Evolutionary conservation across 139 green algal genomes (phyloP).

Genomic region (Chlorella vulgaris): DNA sequence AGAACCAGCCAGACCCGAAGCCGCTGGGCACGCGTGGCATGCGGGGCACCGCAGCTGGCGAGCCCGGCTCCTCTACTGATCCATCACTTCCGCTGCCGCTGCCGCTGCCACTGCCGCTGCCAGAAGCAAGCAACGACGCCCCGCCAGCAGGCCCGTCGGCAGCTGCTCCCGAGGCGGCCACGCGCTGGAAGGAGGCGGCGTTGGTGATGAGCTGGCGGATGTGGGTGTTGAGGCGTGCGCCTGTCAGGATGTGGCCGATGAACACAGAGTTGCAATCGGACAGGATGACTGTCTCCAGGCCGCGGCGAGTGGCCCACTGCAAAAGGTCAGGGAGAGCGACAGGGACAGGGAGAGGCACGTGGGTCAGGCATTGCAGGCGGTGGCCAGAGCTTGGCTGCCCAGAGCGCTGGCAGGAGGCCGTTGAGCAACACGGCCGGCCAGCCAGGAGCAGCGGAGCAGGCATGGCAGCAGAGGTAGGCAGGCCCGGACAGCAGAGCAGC

Average conservation of each 20-base stretch:
- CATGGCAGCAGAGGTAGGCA: neutral
- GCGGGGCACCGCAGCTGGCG: neutral
- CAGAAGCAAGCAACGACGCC: neutral
- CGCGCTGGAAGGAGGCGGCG: conserved; percentile 8
- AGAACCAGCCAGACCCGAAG: conserved; percentile 1
- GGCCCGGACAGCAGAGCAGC: neutral
- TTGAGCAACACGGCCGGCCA: too few species aligned
- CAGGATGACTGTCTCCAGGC: conserved; percentile 63
- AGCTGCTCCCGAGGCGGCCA: neutral
- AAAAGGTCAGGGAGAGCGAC: neutral
- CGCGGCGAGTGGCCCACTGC: conserved; percentile 38
- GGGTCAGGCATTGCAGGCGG: neutral
- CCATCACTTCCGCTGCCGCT: neutral
- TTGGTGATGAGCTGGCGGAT: conserved; percentile 27
- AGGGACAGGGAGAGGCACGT: too few species aligned
- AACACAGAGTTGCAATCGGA: conserved; percentile 81
- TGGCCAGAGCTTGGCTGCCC: too few species aligned
- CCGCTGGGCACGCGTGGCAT: neutral
- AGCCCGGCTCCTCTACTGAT: neutral
- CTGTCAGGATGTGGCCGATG: conserved; percentile 76
- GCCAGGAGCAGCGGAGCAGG: neutral
- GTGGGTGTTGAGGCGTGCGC: conserved; percentile 10
- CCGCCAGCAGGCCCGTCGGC: neutral
- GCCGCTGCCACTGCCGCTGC: neutral
- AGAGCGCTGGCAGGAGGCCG: too few species aligned